phyloP scores from a whole-genome alignment of 352 stramenopile genomes.

The Phytophthora pisi region DNA sequence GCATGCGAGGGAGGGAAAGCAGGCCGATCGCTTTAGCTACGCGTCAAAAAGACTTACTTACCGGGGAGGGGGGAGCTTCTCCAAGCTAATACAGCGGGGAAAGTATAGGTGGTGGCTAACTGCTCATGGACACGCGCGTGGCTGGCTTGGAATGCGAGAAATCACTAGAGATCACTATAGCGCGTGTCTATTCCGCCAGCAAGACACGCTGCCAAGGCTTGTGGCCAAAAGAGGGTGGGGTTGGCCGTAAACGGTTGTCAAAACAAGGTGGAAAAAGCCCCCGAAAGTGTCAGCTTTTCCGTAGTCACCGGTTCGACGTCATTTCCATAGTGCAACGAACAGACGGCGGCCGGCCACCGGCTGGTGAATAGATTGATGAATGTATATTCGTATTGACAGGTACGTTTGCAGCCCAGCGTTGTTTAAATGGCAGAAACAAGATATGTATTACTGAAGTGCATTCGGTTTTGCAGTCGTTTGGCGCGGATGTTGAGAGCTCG shows the following conservation, averaged over 20 bases:
- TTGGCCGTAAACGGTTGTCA: not conserved
- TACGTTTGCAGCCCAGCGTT: too few species aligned
- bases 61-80: constrained; percentile 10
- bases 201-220: not conserved
- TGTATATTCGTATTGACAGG: too few species aligned
- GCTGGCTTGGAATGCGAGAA: too few species aligned
- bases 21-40: not conserved
- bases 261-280: constrained; percentile 4
- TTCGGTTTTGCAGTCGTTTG: not conserved
- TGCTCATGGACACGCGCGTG: too few species aligned
- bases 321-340: not conserved
- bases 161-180: too few species aligned
- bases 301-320: not conserved
- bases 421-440: not conserved
- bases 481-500: too few species aligned
- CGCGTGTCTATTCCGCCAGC: not conserved
- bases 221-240: not conserved
- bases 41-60: constrained; percentile 31
- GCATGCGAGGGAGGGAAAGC: constrained; percentile 10
- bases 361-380: too few species aligned
- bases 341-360: not conserved
- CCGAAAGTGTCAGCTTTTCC: not conserved
- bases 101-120: not conserved
- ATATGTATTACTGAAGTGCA: not conserved
- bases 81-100: too few species aligned